Percentiles rank a stretch among this genome's conserved stretches.
phyloP scores from a whole-genome alignment of 495 filamentous ascomycete genomes.

The Barbatosphaeria neglecta region DNA sequence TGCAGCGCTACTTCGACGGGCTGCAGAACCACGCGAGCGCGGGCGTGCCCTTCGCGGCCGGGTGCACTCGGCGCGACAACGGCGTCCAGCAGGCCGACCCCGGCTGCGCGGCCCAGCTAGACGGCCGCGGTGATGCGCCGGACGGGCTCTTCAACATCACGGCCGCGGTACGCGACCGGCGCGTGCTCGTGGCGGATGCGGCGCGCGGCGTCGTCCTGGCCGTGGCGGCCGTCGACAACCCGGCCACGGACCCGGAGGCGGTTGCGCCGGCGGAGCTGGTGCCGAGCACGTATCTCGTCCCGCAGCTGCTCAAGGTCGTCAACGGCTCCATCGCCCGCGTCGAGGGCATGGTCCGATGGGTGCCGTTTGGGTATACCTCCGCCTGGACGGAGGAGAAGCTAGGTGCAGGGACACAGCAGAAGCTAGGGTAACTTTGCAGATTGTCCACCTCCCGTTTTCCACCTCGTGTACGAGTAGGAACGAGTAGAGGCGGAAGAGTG shows the following conservation, averaged over 20 bases:
- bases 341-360: constrained; percentile 13
- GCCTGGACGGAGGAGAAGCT: constrained; percentile 4
- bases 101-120: constrained; percentile 11
- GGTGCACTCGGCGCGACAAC: constrained; percentile 11
- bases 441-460: too few species aligned
- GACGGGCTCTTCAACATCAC: constrained; percentile 11
- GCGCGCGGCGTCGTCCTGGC: constrained; percentile 7
- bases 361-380: constrained; percentile 12
- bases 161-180: constrained; percentile 9
- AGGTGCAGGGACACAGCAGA: too few species aligned
- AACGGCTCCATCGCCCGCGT: constrained; percentile 9
- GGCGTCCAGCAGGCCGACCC: constrained; percentile 4
- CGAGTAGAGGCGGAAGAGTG: too few species aligned
- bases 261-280: constrained; percentile 6
- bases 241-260: constrained; percentile 7
- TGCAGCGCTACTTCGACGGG: constrained; percentile 12
- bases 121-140: constrained; percentile 7
- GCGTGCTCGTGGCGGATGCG: constrained; percentile 6
- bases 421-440: too few species aligned
- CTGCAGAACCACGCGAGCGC: constrained; percentile 12
- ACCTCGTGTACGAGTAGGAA: too few species aligned
- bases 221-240: constrained; percentile 10
- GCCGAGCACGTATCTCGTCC: constrained; percentile 12
- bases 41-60: constrained; percentile 5
- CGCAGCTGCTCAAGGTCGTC: constrained; percentile 10